Evolutionary conservation across 208 protist genomes (phyloP).

Genomic region (Trypanosoma avium): DNA sequence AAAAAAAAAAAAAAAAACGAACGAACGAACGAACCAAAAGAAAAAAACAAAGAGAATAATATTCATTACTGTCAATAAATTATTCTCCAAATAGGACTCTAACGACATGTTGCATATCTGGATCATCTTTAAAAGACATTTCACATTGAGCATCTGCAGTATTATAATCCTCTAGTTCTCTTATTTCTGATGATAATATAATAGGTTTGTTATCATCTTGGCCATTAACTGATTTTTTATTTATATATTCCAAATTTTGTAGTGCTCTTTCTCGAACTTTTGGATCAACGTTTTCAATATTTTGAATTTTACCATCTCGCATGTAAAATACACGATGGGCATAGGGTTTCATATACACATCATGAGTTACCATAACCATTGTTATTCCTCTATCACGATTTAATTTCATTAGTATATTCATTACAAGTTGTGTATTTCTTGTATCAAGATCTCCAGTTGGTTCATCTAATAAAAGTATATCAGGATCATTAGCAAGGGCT

Average conservation of each 20-base stretch:
- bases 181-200: conserved; percentile 26
- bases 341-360: conserved; percentile 95
- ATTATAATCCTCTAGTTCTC: conserved; percentile 50
- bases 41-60: conserved; percentile 7
- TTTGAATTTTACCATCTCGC: conserved; percentile 92
- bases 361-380: conserved; percentile 98
- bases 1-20: conserved; percentile 1
- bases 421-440: conserved; percentile 93
- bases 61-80: neutral
- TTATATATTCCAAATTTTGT: conserved; percentile 32
- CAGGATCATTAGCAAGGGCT: conserved; percentile 93
- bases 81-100: conserved; percentile 50
- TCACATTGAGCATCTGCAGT: conserved; percentile 57
- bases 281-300: conserved; percentile 48
- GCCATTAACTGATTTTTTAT: conserved; percentile 11
- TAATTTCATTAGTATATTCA: conserved; percentile 92
- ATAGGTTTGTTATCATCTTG: conserved; percentile 16
- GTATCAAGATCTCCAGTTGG: conserved; percentile 97
- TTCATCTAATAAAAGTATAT: conserved; percentile 95
- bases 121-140: conserved; percentile 58
- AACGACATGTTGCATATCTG: conserved; percentile 62
- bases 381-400: conserved; percentile 90
- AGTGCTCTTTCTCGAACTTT: conserved; percentile 46
- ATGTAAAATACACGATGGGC: conserved; percentile 93
- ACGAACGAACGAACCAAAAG: neutral